Conservation (phyloP, 2,329 filamentous ascomycete genomes). For the Endothia cerciana region DNA sequence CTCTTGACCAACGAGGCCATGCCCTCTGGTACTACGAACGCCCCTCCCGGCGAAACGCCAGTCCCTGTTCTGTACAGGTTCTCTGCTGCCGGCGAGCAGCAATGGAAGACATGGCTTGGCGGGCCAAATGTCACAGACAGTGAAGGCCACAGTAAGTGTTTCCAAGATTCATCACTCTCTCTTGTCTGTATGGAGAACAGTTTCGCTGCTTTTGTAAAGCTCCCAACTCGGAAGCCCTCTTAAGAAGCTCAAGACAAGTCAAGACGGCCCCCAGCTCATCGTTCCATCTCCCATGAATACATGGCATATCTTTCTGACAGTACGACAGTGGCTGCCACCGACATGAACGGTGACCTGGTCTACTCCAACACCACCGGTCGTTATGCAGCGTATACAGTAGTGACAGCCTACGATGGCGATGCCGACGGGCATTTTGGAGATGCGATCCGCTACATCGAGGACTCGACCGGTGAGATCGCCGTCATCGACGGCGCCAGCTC, state of each 20-base stretch:
- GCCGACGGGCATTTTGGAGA: constrained; percentile 63
- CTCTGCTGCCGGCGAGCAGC: constrained; percentile 52
- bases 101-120: constrained; percentile 63
- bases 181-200: too few species aligned
- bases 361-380: constrained; percentile 59
- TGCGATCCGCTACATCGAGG: constrained; percentile 48
- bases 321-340: constrained; percentile 50
- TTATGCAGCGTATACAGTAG: constrained; percentile 66
- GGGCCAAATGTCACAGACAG: constrained; percentile 56
- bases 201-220: too few species aligned
- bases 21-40: constrained; percentile 52
- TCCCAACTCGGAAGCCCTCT: too few species aligned
- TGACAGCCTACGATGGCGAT: constrained; percentile 59
- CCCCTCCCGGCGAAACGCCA: constrained; percentile 51
- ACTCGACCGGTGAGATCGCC: constrained; percentile 52
- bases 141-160: constrained; percentile 38
- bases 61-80: constrained; percentile 64
- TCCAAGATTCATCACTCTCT: not conserved
- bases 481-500: constrained; percentile 57
- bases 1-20: constrained; percentile 61
- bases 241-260: too few species aligned
- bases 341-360: constrained; percentile 66
- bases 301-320: constrained; percentile 34
- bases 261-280: too few species aligned
- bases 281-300: not conserved